Evolutionary conservation across 345 rosid genomes (phyloP).

Genomic region (Populus davidiana): DNA sequence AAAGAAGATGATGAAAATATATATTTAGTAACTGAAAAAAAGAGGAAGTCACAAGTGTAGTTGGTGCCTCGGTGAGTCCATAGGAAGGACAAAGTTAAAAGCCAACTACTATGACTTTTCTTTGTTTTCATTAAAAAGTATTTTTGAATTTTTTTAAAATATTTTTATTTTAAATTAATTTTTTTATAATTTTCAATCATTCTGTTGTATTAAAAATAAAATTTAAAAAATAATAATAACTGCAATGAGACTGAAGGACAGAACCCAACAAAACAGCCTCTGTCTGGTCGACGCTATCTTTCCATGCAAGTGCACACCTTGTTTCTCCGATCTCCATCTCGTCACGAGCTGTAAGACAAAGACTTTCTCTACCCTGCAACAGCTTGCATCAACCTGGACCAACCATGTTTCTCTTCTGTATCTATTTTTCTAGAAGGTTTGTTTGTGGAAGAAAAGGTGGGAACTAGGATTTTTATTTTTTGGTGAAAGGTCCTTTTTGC

Average conservation of each 20-base stretch:
- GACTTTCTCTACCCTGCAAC: constrained; percentile 7
- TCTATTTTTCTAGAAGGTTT: neutral
- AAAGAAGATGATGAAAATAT: neutral
- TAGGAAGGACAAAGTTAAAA: constrained; percentile 18
- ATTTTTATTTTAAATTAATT: no score
- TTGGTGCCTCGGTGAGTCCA: neutral
- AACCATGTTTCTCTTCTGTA: neutral
- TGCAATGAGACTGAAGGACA: neutral
- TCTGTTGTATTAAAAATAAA: no score
- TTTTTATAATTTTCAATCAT: no score
- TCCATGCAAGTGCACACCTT: neutral
- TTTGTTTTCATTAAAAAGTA: no score
- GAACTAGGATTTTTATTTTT: neutral
- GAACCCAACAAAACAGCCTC: constrained; percentile 25
- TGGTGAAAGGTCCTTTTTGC: neutral
- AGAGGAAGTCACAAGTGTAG: neutral
- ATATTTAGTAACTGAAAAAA: neutral
- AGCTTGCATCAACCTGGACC: constrained; percentile 31
- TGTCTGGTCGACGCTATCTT: no score
- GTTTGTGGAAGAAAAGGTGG: no score
- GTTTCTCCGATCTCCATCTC: constrained; percentile 5
- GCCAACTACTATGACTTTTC: constrained; percentile 22
- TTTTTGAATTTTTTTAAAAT: no score
- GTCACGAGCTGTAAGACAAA: constrained; percentile 31
- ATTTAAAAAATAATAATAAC: no score